These are phyloP conservation scores for Mikania micrantha DNA, from an alignment of 129 eudicot genomes.

Conservation along the genomic window DNA sequence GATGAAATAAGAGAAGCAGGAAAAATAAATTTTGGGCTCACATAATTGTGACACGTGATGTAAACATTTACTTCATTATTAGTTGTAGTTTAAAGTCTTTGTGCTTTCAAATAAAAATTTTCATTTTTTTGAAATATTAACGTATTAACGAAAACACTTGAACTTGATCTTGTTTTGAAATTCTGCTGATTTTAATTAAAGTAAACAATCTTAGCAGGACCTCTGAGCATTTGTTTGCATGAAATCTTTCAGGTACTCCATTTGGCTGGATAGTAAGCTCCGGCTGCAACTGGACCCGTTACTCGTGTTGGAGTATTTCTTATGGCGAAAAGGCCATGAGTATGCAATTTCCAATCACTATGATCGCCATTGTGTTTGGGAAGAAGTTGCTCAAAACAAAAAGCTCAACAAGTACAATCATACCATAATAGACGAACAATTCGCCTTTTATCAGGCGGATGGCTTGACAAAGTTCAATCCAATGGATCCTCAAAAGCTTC, in stretches of 20 bases:
- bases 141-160: no score
- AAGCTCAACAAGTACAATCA: conserved; percentile 96
- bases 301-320: conserved; percentile 76
- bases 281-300: conserved; percentile 91
- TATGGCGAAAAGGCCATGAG: conserved; percentile 86
- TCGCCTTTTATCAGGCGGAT: conserved; percentile 86
- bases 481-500: conserved; percentile 66
- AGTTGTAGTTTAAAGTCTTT: no score
- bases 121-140: no score
- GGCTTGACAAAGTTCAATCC: conserved; percentile 82
- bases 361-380: conserved; percentile 98
- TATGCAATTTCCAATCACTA: conserved; percentile 97
- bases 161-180: neutral
- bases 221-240: conserved; percentile 8
- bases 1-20: no score
- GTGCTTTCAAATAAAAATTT: no score
- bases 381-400: conserved; percentile 95
- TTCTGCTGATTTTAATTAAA: neutral
- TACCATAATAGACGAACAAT: conserved; percentile 77
- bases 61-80: no score
- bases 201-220: neutral
- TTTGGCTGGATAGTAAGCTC: conserved; percentile 96
- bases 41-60: no score
- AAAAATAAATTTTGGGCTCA: no score
- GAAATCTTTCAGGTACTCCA: conserved; percentile 68